Evolutionary conservation across 106 monocot genomes (phyloP).

Genomic region (Dioscorea zingiberensis): DNA sequence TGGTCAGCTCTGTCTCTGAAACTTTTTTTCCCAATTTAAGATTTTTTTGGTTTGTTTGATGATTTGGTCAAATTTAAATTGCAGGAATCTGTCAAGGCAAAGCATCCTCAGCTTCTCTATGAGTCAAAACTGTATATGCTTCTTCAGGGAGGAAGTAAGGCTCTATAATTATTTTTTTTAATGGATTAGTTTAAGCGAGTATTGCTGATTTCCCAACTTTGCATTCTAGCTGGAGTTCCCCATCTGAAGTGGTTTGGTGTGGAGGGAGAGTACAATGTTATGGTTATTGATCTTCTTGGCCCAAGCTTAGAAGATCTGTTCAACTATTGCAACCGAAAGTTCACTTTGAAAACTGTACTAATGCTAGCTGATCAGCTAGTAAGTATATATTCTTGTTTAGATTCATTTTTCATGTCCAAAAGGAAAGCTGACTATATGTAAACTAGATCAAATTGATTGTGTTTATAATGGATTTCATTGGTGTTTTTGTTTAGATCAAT

Average conservation of each 20-base stretch:
- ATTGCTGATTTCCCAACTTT: not conserved
- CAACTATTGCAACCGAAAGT: conserved; percentile 33
- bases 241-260: conserved; percentile 39
- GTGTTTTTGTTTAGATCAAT: conserved; percentile 47
- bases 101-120: conserved; percentile 37
- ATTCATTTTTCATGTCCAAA: not conserved
- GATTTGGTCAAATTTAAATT: not conserved
- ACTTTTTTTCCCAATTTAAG: too few relatives aligned
- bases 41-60: not conserved
- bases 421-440: not conserved
- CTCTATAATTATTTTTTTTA: not conserved
- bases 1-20: too few relatives aligned
- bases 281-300: conserved; percentile 47
- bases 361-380: conserved; percentile 37
- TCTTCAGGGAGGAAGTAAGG: conserved; percentile 43
- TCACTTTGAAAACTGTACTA: conserved; percentile 32
- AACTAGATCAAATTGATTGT: not conserved
- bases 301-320: conserved; percentile 41
- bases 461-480: not conserved
- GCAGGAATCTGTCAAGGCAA: conserved; percentile 25
- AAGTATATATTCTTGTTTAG: not conserved
- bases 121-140: conserved; percentile 37
- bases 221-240: conserved; percentile 31
- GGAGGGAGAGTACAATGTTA: conserved; percentile 30
- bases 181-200: not conserved